Base-by-base conservation (phyloP, 495 filamentous ascomycete genomes). In the Venustampulla echinocandica region DNA sequence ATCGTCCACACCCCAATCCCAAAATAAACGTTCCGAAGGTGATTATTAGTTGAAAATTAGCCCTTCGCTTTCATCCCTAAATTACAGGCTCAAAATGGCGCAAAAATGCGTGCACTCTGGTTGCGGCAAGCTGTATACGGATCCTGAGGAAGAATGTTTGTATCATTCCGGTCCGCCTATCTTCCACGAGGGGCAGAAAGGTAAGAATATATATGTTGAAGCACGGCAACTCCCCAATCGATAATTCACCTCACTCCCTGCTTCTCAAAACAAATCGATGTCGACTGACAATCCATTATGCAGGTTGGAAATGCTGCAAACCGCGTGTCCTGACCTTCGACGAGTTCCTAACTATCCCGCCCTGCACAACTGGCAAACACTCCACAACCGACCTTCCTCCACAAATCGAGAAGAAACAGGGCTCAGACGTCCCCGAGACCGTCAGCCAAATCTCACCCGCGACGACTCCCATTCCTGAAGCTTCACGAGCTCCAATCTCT, bases 251-350 rank as follows among this genome's bases (percentile, higher is more conserved):
- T n/a, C n/a, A n/a, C n/a, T n/a, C n/a, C n/a, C n/a, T n/a, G n/a
- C n/a, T n/a, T n/a, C n/a, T n/a, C n/a, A n/a, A n/a, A n/a, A n/a
- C n/a, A n/a, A n/a, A n/a, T 14, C 39, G 3, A 46, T 34, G 49
- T 20, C 24, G 11, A n/a, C 7, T 20, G 7, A 21, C 20, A 21
- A n/a, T n/a, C n/a, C n/a, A n/a, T n/a, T n/a, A n/a, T 23, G 13
- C 62, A 96, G 92, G 92, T 57, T 99, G 92, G 92, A 95, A 95
- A 71, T 99, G 92, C 70, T 99, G 92, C 75, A 99, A 96, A 70
- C 85, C 90, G 47, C 84, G 93, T 64, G 88, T 97, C 53, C 75
- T 99, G 54, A 96, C 90, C 41, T 99, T 99, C 59, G 93, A 99
- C 66, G 92, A 99, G 69, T 99, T 99, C 72, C 85, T 97, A 58